Evolutionary conservation across 371 early-diverging fungal species (phyloP).

Genomic region (Mortierella sp.): DNA sequence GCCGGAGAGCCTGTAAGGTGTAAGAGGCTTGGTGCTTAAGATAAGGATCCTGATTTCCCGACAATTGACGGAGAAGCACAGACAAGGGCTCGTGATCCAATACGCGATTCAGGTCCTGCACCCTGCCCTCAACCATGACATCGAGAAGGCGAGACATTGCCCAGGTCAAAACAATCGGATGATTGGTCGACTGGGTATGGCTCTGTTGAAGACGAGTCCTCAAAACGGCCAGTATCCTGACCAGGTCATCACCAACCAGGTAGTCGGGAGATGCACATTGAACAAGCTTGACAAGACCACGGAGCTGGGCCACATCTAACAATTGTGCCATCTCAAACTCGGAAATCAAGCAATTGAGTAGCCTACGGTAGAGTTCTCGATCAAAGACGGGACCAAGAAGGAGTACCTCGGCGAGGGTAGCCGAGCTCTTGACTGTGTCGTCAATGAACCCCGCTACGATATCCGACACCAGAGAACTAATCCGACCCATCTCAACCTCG

Average conservation of each 20-base stretch:
- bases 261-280: neutral
- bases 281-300: neutral
- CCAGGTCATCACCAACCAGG: conserved; percentile 7
- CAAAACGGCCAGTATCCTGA: neutral
- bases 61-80: neutral
- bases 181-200: neutral
- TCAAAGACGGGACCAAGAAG: too few relatives aligned
- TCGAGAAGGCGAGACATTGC: conserved; percentile 9
- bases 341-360: neutral
- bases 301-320: neutral
- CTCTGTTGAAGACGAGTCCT: conserved; percentile 8
- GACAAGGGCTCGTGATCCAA: neutral
- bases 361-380: too few relatives aligned
- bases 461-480: too few relatives aligned
- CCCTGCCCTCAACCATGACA: conserved; percentile 12
- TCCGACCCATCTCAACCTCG: too few relatives aligned
- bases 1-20: conserved; percentile 9
- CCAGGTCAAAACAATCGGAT: neutral
- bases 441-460: too few relatives aligned
- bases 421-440: too few relatives aligned
- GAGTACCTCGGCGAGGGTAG: too few relatives aligned
- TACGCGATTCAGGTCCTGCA: neutral
- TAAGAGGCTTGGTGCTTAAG: conserved; percentile 13
- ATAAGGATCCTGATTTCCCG: neutral
- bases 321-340: neutral